Conservation (phyloP, 2,329 filamentous ascomycete genomes). For the Sclerotinia glacialis region DNA sequence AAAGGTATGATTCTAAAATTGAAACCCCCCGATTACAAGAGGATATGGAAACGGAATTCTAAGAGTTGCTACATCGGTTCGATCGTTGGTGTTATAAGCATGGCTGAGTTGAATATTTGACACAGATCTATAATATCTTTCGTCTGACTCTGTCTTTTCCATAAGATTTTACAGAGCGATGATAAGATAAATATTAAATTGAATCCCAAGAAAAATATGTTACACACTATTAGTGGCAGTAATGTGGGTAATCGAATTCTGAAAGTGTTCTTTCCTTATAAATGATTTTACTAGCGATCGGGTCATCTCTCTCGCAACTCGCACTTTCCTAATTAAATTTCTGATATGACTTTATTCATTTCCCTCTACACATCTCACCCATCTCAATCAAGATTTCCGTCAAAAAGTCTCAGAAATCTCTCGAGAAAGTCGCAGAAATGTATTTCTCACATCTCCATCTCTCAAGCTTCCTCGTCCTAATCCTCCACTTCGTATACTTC, state of each 20-base stretch:
- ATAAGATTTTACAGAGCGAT: neutral
- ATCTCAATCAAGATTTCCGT: rapidly evolving
- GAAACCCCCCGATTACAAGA: neutral
- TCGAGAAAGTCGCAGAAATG: neutral
- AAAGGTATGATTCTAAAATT: neutral
- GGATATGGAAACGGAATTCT: no score
- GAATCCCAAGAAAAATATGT: neutral
- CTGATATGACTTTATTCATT: neutral
- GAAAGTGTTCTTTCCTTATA: neutral
- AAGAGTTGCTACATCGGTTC: neutral
- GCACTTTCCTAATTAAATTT: neutral
- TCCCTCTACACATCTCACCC: neutral
- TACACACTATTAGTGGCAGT: neutral
- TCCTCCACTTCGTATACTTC: neutral
- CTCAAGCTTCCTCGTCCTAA: neutral
- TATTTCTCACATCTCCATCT: neutral
- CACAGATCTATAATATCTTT: neutral
- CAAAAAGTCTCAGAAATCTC: rapidly evolving
- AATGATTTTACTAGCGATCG: no score
- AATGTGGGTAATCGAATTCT: neutral
- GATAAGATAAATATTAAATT: neutral
- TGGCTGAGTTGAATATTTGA: neutral
- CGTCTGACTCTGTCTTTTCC: neutral
- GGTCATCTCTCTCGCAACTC: no score
- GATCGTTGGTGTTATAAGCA: neutral